Evolutionary conservation across 1,284 basidiomycete genomes (phyloP).

Genomic region (Cryptococcus sp.): DNA sequence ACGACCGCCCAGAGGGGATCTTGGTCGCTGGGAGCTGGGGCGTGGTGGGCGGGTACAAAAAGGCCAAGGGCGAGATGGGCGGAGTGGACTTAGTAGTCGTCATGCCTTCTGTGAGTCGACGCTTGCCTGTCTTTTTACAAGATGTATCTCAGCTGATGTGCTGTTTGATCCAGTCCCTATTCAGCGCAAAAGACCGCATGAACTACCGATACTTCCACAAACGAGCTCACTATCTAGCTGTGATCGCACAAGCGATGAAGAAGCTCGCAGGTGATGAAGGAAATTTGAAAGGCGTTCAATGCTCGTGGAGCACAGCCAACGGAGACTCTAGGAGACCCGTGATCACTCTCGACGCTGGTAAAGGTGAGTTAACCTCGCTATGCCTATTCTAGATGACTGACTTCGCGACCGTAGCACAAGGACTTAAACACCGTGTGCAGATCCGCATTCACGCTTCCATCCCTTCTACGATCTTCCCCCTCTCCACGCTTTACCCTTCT

Average conservation of each 20-base stretch:
- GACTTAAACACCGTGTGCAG: constrained; percentile 69
- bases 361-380: constrained; percentile 16
- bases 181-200: constrained; percentile 94
- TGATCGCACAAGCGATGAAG: constrained; percentile 67
- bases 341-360: constrained; percentile 21
- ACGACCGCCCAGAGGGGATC: constrained; percentile 59
- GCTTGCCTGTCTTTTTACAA: neutral
- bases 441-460: constrained; percentile 75
- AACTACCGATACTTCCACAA: constrained; percentile 92
- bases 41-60: constrained; percentile 63
- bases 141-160: neutral
- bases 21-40: constrained; percentile 56
- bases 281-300: constrained; percentile 63
- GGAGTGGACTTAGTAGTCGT: constrained; percentile 80
- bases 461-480: constrained; percentile 63
- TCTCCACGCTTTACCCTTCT: constrained; percentile 69
- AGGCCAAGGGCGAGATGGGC: constrained; percentile 59
- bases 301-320: constrained; percentile 64
- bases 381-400: constrained; percentile 32
- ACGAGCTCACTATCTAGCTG: constrained; percentile 84
- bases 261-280: constrained; percentile 59
- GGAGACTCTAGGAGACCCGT: constrained; percentile 57
- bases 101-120: constrained; percentile 73
- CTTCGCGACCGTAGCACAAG: constrained; percentile 25
- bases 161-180: constrained; percentile 56